Evolutionary conservation across 192 early-diverging fungal genomes (phyloP), one percentile per base, ranked within the genome.

Genomic region (Chytriomyces confervae): DNA sequence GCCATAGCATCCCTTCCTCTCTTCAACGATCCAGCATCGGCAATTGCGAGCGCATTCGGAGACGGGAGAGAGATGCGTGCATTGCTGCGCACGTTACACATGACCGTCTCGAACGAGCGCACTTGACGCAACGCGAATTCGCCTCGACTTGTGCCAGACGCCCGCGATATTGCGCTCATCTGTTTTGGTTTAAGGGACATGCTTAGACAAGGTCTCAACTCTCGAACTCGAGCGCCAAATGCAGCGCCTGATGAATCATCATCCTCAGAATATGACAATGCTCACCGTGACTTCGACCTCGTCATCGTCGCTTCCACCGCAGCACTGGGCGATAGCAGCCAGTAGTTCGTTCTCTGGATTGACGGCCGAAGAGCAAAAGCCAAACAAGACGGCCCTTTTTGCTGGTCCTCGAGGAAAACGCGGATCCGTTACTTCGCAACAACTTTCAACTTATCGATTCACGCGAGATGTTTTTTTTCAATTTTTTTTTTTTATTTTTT

Each of bases 151-250:
- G 79, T 74, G 7, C 64, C 76, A 13, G 79, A 78, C 2, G 82
- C 79, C 16, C 86, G 77, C 11, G 76, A 79, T 67, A 87, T 84
- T 71, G 77, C 80, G 23, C 76, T 71, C 47, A 86, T 70, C 85
- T 86, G 69, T 50, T 36, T 24, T 9, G 2, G 1, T 13, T 16
- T 16, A 18, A 48, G 46, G 1, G 0, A 3, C 45, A 46, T 50
- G 49, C 9, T n/a, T 16, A 69, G 18, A 47, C 43, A 48, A n/a
- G 67, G 18, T 16, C 67, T 67, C 23, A 16, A 66, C n/a, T 16
- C 7, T 29, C 18, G 7, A n/a, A 66, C 13, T 18, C 5, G n/a
- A 3, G 64, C 10, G 67, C 16, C 13, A 20, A 3, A 11, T 49
- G 9, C n/a, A 20, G 44, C 13, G 46, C 61, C 20, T 16, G 45